Percentiles rank a stretch among this genome's conserved stretches.
Conservation (phyloP, 768 basidiomycete genomes). For the Agrocybe pediades region DNA sequence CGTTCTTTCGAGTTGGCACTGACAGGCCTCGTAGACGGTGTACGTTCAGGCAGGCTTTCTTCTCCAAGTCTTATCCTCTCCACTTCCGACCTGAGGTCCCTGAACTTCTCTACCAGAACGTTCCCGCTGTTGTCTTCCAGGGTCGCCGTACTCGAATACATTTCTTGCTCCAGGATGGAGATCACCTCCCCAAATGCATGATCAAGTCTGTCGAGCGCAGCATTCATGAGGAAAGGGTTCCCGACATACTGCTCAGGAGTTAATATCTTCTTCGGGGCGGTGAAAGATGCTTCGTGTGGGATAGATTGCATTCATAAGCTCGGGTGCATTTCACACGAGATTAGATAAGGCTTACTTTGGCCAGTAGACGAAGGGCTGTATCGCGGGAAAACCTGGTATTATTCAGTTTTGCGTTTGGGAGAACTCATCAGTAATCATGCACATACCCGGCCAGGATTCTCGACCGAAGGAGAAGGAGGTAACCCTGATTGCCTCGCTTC, state of each 20-base stretch:
- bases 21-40: slow-evolving; percentile 6
- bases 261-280: slow-evolving; percentile 20
- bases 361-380: slow-evolving; percentile 37
- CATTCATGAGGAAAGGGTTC: slow-evolving; percentile 49
- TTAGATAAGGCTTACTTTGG: slow-evolving; percentile 27
- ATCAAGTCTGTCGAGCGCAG: slow-evolving; percentile 45
- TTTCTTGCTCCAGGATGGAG: slow-evolving; percentile 45
- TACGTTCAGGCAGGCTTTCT: slow-evolving; percentile 4
- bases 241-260: slow-evolving; percentile 34
- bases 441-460: slow-evolving; percentile 48
- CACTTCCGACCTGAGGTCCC: slow-evolving; percentile 43
- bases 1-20: slow-evolving; percentile 17
- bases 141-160: slow-evolving; percentile 28
- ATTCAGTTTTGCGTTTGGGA: neutral
- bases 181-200: slow-evolving; percentile 44
- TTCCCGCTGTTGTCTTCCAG: slow-evolving; percentile 29
- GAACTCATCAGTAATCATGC: neutral
- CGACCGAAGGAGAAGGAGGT: slow-evolving; percentile 45
- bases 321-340: neutral
- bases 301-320: neutral
- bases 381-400: slow-evolving; percentile 46
- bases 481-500: slow-evolving; percentile 21
- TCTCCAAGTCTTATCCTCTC: slow-evolving; percentile 30
- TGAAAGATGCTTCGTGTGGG: slow-evolving; percentile 23
- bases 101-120: slow-evolving; percentile 38